phyloP scores from a whole-genome alignment of 371 early-diverging fungal species.

The Actinomucor elegans region DNA sequence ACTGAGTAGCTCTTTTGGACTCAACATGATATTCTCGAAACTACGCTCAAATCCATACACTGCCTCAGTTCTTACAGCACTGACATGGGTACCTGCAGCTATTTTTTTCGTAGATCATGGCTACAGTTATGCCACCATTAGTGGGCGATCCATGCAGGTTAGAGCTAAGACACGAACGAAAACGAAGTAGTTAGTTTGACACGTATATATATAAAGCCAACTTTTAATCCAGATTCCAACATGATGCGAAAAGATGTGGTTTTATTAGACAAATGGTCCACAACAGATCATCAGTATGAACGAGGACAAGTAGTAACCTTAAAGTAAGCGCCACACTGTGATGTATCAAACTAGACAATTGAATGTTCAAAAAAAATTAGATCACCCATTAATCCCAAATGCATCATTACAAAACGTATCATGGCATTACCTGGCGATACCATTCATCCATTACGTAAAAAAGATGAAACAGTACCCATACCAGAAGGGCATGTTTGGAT shows the following conservation, averaged over 20 bases:
- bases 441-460: slow-evolving; percentile 59
- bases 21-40: slow-evolving; percentile 24
- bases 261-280: slow-evolving; percentile 70
- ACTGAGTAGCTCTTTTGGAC: not conserved
- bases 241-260: slow-evolving; percentile 70
- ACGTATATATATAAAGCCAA: slow-evolving; percentile 58
- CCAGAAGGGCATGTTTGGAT: slow-evolving; percentile 93
- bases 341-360: too few species aligned
- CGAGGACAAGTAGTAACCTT: slow-evolving; percentile 87
- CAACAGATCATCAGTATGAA: slow-evolving; percentile 47
- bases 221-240: slow-evolving; percentile 88
- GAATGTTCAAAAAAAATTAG: too few species aligned
- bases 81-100: slow-evolving; percentile 62
- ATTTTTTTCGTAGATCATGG: slow-evolving; percentile 63
- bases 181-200: too few species aligned
- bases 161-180: too few species aligned
- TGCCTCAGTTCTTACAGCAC: slow-evolving; percentile 25
- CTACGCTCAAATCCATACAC: slow-evolving; percentile 32
- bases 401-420: slow-evolving; percentile 79
- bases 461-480: slow-evolving; percentile 52
- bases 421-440: slow-evolving; percentile 86
- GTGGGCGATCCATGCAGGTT: slow-evolving; percentile 78
- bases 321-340: slow-evolving; percentile 57
- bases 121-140: slow-evolving; percentile 58
- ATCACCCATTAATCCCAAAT: slow-evolving; percentile 73